Evolutionary conservation across 495 filamentous ascomycete species (phyloP), one percentile per base, ranked within the genome.

Genomic region (Penicillium parvum): DNA sequence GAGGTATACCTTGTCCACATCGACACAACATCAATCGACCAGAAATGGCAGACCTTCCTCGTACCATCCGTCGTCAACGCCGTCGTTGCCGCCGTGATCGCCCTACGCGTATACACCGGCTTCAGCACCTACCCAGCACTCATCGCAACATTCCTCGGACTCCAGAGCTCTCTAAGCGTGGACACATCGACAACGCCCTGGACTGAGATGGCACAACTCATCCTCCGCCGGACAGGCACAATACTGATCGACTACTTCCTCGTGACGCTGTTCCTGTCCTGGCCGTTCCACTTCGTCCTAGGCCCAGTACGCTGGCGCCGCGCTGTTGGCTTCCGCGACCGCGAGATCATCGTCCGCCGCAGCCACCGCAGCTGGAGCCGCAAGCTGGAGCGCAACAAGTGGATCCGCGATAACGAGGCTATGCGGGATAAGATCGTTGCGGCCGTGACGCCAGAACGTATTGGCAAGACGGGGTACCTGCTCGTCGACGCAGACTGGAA

Each of bases 1-100:
- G 76, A 85, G 58, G 71, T 91, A 58, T 92, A 95, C 74, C 77
- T 95, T 49, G 71, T 80, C 18, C 85, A 90, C 69, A 68, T 91
- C 67, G 88, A 95, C 71, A 67, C 53, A 26, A 77, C 81, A 29
- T 76, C 75, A 0, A 50, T 49, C 17, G 67, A 70, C 20, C 77
- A 85, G 71, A 95, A 94, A 65, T 73, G 73, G 45, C 82, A 85
- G 50, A 78, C 88, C 58, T 95, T 91, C 70, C 32, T 74, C 28
- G 78, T 91, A 3, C 86, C 88, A 29, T 66, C 82, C 33, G 47
- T 79, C 14, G 76, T 90, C 63, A 94, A 94, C 63, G 32, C 81
- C 30, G 57, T 64, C 43, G 73, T 94, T 40, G 61, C 68, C 16
- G 52, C 65, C 4, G 55, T 84, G 6, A 75, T 92, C 52, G 53